A percentile compares a stretch with the other conserved stretches of the same genome.
phyloP scores from a whole-genome alignment of 257 asterid genomes.

The Echites panduratus region DNA sequence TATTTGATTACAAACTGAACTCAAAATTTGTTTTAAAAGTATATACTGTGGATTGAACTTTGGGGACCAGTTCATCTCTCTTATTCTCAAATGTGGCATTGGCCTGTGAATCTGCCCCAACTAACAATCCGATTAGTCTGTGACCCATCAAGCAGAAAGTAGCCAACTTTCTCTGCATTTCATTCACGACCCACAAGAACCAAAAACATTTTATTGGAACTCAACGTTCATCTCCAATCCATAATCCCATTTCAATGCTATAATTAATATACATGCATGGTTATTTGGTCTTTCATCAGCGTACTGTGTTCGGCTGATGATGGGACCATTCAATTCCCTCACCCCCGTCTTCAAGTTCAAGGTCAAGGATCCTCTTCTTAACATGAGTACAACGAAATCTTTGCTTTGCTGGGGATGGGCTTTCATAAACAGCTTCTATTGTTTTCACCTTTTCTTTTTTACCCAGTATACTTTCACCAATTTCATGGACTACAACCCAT shows the following conservation, averaged over 20 bases:
- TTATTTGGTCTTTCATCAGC: neutral
- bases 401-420: neutral
- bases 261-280: conserved; percentile 12
- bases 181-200: conserved; percentile 20
- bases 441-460: neutral
- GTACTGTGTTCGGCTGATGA: conserved; percentile 4
- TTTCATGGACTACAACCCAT: too few relatives aligned
- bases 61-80: too few relatives aligned
- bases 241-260: neutral
- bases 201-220: conserved; percentile 33
- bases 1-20: too few relatives aligned
- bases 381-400: neutral
- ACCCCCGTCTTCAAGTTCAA: neutral
- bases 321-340: conserved; percentile 23
- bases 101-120: too few relatives aligned
- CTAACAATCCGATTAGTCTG: too few relatives aligned
- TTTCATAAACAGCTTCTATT: neutral
- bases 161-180: conserved; percentile 15
- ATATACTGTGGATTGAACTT: too few relatives aligned
- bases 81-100: too few relatives aligned
- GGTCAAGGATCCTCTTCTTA: neutral
- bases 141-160: conserved; percentile 7
- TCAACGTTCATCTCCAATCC: conserved; percentile 23
- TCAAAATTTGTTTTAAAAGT: too few relatives aligned
- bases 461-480: neutral